Evolutionary conservation across 148 eudicot genomes (phyloP).

Genomic region (Nepenthes mirabilis): DNA sequence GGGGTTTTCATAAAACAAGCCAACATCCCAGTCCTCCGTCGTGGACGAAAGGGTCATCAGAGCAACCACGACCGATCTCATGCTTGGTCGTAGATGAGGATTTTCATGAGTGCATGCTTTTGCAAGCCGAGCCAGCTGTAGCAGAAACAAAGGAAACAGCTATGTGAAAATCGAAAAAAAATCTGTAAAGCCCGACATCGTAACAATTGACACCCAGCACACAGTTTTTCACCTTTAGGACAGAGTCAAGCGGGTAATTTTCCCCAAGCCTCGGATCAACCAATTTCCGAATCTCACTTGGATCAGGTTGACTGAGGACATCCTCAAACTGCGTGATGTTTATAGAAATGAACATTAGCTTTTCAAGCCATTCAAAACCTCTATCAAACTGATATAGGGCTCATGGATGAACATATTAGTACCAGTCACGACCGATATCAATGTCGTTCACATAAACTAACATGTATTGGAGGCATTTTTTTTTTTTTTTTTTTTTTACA

Average conservation of each 20-base stretch:
- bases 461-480: no score
- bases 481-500: no score
- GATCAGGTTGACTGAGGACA: conserved; percentile 37
- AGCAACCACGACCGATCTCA: conserved; percentile 76
- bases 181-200: not conserved
- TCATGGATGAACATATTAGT: no score
- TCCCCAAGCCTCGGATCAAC: conserved; percentile 68
- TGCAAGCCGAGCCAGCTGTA: conserved; percentile 66
- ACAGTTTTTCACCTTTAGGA: conserved; percentile 40
- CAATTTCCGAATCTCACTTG: conserved; percentile 32
- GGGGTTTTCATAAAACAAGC: conserved; percentile 43
- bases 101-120: conserved; percentile 63
- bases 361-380: not conserved
- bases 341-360: not conserved
- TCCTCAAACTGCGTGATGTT: conserved; percentile 45
- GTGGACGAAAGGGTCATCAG: conserved; percentile 47
- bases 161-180: not conserved
- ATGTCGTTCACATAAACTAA: no score
- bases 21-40: conserved; percentile 44
- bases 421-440: no score
- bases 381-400: no score
- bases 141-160: not conserved
- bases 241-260: conserved; percentile 47
- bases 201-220: not conserved
- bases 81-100: conserved; percentile 74